Base-by-base conservation (phyloP, 805 yeast genomes). In the Vanderwaltozyma yarrowii region DNA sequence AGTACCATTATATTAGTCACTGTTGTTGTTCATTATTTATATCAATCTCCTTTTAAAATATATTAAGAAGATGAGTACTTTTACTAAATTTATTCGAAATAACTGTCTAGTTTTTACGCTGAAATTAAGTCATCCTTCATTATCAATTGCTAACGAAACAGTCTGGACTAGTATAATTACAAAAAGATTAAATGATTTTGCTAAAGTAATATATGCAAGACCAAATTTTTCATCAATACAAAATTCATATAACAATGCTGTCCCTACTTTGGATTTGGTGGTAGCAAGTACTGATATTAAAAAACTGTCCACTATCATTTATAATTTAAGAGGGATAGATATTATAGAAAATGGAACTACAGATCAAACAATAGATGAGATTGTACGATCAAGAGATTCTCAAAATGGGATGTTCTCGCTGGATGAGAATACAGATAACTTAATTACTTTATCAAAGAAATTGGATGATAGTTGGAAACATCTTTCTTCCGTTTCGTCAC, bases 121-220 rank as follows among this genome's bases (percentile, higher is more conserved):
- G 16, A 37, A 32, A 17, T 36, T 50, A n/a, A 31, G 33, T 25
- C 41, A 41, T 32, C 26, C 32, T 6, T 19, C 45, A 10, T 20
- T 21, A 11, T 34, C 42, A 1, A 35, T 38, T 3, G 40, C 41
- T 10, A 50, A 49, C 20, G 50, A 47, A 30, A 17, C 45, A 16
- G 14, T 36, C 4, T 44, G 46, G 33, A 31, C 14, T 21, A 30
- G 13, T 34, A 45, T 15, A 33, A 39, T 15, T 5, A 18, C 17
- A 25, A 15, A 25, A 19, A 44, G 43, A 32, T 33, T 51, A 13
- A 39, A 38, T 24, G 42, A 31, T 27, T 36, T 51, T 18, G 41
- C 47, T 20, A 45, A 41, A n/a, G 42, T 51, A 5, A 30, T 47
- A 9, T 51, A 51, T 20, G 45, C 47, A 12, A 43, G 37, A 24